phyloP scores from a whole-genome alignment of 2,329 filamentous ascomycete species.

The Pestalotiopsis sp. region DNA sequence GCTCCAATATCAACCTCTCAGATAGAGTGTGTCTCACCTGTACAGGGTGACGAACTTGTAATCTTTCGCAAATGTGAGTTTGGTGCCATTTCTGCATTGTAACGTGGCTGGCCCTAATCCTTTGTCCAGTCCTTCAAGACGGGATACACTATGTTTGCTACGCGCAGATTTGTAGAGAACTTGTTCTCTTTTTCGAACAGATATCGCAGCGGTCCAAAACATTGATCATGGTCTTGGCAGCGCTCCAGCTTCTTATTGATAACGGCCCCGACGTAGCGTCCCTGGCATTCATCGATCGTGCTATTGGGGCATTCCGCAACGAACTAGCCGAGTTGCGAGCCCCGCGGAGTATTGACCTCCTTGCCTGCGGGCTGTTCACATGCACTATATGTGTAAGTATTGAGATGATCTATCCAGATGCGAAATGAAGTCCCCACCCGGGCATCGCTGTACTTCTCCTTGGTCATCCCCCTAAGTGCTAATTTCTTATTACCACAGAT shows the following conservation, averaged over 20 bases:
- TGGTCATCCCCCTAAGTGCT: too few relatives aligned
- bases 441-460: background rate
- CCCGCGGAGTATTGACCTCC: background rate
- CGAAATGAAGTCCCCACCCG: background rate
- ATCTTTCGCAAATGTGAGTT: background rate
- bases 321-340: background rate
- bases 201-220: background rate
- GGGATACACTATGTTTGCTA: background rate
- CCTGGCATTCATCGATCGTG: background rate
- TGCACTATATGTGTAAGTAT: slow-evolving; percentile 1
- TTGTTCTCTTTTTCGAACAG: background rate
- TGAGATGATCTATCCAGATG: background rate
- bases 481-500: background rate
- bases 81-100: background rate
- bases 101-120: background rate
- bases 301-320: background rate
- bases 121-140: background rate
- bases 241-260: background rate
- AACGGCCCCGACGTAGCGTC: background rate
- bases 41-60: background rate
- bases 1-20: background rate
- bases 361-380: background rate
- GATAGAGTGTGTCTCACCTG: background rate
- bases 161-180: background rate
- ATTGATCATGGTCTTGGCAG: background rate